phyloP scores from a whole-genome alignment of 495 filamentous ascomycete species.

The Sabuloglossum arenarium region DNA sequence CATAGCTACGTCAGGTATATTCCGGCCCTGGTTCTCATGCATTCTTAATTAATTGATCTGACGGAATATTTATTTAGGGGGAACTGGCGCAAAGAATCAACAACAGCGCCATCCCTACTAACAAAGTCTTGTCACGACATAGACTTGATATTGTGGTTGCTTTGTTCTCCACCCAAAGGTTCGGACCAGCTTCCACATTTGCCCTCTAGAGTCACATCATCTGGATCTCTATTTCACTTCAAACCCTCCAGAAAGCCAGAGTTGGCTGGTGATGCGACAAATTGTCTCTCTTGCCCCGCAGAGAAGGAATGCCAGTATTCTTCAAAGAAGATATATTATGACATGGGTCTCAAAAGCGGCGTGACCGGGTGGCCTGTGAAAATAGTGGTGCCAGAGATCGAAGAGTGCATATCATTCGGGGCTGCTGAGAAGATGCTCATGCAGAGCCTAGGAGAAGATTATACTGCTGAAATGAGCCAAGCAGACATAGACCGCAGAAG shows the following conservation, averaged over 20 bases:
- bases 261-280: constrained; percentile 55
- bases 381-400: constrained; percentile 80
- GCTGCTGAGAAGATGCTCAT: constrained; percentile 25
- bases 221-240: constrained; percentile 57
- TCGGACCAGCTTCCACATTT: constrained; percentile 35
- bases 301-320: constrained; percentile 62
- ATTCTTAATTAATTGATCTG: background rate
- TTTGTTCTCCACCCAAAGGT: constrained; percentile 35
- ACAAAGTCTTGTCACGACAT: constrained; percentile 94
- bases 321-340: constrained; percentile 56
- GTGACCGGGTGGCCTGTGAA: constrained; percentile 62
- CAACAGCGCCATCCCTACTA: constrained; percentile 54
- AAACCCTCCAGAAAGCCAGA: constrained; percentile 47
- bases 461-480: constrained; percentile 29
- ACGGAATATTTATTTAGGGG: constrained; percentile 25
- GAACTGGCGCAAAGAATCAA: constrained; percentile 72
- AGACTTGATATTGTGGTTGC: constrained; percentile 75
- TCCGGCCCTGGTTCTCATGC: background rate
- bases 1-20: constrained; percentile 70
- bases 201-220: constrained; percentile 49
- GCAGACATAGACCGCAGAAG: constrained; percentile 34
- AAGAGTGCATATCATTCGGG: constrained; percentile 33
- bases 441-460: constrained; percentile 42
- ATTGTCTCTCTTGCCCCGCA: constrained; percentile 62
- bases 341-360: constrained; percentile 33